Percentiles rank a stretch among this genome's conserved stretches.
Evolutionary conservation across 495 filamentous ascomycete species (phyloP).

Genomic region (Umbilicaria muhlenbergii): DNA sequence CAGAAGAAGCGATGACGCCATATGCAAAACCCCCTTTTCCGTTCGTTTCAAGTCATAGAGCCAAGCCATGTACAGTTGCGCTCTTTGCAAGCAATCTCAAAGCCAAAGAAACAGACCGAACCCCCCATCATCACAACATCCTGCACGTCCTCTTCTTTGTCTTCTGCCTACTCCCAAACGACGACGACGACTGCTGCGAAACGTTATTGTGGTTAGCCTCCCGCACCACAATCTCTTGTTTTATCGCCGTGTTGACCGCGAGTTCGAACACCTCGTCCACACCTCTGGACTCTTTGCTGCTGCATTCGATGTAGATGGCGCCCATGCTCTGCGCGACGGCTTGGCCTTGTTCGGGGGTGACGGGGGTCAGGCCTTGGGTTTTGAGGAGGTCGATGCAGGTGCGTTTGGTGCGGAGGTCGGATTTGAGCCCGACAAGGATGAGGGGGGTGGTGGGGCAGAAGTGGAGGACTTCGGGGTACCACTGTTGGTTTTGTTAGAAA

Average conservation of each 20-base stretch:
- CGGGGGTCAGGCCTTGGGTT: conserved; percentile 89
- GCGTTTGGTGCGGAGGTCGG: conserved; percentile 84
- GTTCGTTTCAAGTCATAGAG: too few relatives aligned
- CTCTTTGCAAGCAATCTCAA: too few relatives aligned
- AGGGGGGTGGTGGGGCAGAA: conserved; percentile 96
- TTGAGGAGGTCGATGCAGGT: conserved; percentile 96
- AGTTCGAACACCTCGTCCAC: conserved; percentile 89
- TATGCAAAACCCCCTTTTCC: too few relatives aligned
- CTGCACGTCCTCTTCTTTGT: conserved; percentile 59
- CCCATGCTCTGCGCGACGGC: conserved; percentile 84
- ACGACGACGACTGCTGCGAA: conserved; percentile 12
- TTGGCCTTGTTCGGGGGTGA: conserved; percentile 77
- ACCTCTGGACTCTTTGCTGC: conserved; percentile 88
- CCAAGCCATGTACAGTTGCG: too few relatives aligned
- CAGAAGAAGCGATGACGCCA: too few relatives aligned
- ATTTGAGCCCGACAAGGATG: conserved; percentile 90
- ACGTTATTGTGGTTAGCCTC: conserved; percentile 20
- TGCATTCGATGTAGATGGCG: conserved; percentile 92
- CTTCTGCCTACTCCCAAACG: conserved; percentile 21
- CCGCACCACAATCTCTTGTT: conserved; percentile 21
- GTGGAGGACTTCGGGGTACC: conserved; percentile 97
- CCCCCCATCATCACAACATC: conserved; percentile 38
- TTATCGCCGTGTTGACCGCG: conserved; percentile 74
- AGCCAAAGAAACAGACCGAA: not conserved
- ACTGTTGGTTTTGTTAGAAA: too few relatives aligned